Evolutionary conservation across 2,329 filamentous ascomycete species (phyloP).

Genomic region (Venturia carpophila): DNA sequence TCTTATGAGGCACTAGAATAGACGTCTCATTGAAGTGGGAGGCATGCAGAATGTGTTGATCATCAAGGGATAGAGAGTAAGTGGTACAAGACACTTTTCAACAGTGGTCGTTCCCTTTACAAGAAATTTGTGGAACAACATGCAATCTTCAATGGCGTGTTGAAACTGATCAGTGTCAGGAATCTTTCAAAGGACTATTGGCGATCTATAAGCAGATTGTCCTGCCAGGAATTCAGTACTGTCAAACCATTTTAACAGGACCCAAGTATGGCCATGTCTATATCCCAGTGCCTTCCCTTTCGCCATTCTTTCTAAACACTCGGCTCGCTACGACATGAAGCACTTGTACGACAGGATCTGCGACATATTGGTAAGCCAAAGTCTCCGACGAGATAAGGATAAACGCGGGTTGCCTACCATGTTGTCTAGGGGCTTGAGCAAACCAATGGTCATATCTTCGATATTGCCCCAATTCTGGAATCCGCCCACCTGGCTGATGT

Average conservation of each 20-base stretch:
- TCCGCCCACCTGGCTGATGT: background rate
- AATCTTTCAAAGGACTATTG: background rate
- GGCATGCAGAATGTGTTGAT: slow-evolving; percentile 3
- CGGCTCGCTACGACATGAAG: background rate
- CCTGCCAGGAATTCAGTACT: background rate
- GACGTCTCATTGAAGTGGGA: background rate
- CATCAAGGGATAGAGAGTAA: background rate
- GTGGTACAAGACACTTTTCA: background rate
- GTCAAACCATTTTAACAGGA: background rate
- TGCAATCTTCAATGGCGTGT: background rate
- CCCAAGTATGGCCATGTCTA: background rate
- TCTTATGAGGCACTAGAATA: background rate
- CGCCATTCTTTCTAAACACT: background rate
- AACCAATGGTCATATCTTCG: background rate
- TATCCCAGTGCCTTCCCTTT: background rate
- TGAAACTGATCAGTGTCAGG: background rate
- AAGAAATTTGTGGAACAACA: background rate
- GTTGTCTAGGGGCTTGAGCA: background rate
- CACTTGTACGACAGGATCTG: slow-evolving; percentile 1
- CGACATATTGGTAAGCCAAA: background rate
- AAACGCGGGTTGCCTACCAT: background rate
- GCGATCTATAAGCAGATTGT: background rate
- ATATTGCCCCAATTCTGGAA: background rate
- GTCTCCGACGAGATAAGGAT: background rate
- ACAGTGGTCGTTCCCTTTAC: background rate